Evolutionary conservation across 2,329 filamentous ascomycete species (phyloP), one percentile per base, ranked within the genome.

Genomic region (Conoideocrella luteorostrata): DNA sequence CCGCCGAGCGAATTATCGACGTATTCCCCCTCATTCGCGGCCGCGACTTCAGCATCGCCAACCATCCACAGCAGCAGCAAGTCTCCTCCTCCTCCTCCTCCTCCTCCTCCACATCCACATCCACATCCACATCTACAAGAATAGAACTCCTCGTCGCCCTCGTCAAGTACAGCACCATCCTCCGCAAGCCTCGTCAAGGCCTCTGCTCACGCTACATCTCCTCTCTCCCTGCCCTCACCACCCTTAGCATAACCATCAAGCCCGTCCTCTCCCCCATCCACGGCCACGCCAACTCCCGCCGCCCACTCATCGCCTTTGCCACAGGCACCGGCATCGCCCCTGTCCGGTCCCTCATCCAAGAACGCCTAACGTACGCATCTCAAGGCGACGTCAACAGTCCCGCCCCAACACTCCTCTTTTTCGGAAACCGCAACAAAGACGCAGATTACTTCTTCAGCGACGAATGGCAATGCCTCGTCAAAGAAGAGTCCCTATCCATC

Each of bases 1-100:
- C 93, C 0, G 86, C 82, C 65, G 71, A 84, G 44, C 79, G 83
- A 39, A 73, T 84, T 2, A 73, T 86, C 9, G 80, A 83, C 43
- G 72, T 90, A 13, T 82, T 98, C 43, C 93, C 93, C 0, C 56
- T 82, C 4, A 83, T 97, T 37, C 82, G 88, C n/a, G 85, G 83
- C n/a, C 78, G 93, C 5, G 86, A 95, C 54, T 98, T 95, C 60
- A 96, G 90, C 62, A 90, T 97, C 48, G 88, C 88, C 26, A 93
- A 86, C 50, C 84, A 85, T 6, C 82, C 81, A 5, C 47, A 48
- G 4, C 30, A n/a, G n/a, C n/a, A n/a, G n/a, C n/a, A n/a, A n/a
- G n/a, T n/a, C n/a, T n/a, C 32, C 9, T 15, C 32, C 32, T 7
- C 32, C 20, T 37, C 15, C 34, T 9, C 34, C 11, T 37, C 3